Evolutionary conservation across 2,329 filamentous ascomycete genomes (phyloP).

Genomic region (Sclerotinia glacialis): DNA sequence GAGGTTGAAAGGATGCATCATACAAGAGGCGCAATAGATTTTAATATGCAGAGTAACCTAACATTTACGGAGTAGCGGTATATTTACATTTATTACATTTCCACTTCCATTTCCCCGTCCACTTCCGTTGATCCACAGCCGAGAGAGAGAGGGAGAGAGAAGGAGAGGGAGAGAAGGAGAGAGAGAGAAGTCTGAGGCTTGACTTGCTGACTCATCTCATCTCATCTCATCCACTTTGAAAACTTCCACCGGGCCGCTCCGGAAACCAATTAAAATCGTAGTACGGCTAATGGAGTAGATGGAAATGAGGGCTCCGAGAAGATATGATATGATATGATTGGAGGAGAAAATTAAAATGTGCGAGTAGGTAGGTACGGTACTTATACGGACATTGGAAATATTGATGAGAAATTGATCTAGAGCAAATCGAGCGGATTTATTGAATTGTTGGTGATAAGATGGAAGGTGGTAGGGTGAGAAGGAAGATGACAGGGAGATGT

Average conservation of each 20-base stretch:
- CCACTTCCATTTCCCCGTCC: no score
- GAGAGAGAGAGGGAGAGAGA: no score
- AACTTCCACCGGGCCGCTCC: constrained; percentile 3
- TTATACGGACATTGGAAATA: neutral
- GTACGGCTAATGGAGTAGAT: no score
- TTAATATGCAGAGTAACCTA: neutral
- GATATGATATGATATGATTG: neutral
- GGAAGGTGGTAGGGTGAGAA: neutral
- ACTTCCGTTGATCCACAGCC: no score
- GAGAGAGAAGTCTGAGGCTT: no score
- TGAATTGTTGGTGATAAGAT: neutral
- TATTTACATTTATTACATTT: no score
- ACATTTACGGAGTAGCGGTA: no score
- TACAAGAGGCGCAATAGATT: neutral
- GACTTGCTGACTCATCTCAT: neutral
- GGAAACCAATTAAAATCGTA: neutral
- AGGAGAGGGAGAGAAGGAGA: no score
- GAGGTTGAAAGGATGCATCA: neutral
- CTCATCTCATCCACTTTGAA: neutral
- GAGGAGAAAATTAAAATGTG: neutral
- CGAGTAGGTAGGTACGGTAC: no score
- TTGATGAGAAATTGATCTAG: neutral
- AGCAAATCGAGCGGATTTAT: neutral
- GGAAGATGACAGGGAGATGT: neutral
- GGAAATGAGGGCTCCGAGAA: neutral